Evolutionary conservation across 2,329 filamentous ascomycete species (phyloP), one percentile per base, ranked within the genome.

Genomic region (Fusarium guadeloupense): DNA sequence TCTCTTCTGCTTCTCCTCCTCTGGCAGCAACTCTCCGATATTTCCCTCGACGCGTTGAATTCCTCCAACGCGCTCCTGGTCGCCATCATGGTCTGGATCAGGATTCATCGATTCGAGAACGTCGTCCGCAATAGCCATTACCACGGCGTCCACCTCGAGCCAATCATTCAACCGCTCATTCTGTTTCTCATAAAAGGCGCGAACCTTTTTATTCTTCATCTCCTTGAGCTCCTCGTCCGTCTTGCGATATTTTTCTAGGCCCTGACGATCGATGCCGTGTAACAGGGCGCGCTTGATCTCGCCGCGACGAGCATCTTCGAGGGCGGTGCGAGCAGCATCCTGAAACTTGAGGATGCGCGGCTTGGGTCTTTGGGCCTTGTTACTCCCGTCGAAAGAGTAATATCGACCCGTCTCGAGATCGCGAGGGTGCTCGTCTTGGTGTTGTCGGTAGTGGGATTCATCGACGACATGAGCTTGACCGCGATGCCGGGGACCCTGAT

Each of bases 301-400:
- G 2, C 65, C 67, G 9, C 72, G 68, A 1, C 72, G 67, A 8
- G 67, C 64, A 14, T 74, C 72, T 6, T 74, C 71, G 14, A 72
- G 60, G 5, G 69, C 72, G 6, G 70, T 72, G 3, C 60, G 55
- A 3, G 69, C 71, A 6, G 65, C 69, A n/a, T 74, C 71, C 14
- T 64, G 70, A 47, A 74, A 74, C 60, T 91, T 83, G 12, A 63
- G 41, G 16, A 69, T 61, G 5, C 66, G 66, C 0, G 68, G 69
- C 13, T 23, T 63, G 1, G 35, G 56, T 16, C 68, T 42, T 16
- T 31, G 47, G 9, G 48, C 14, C 3, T 59, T 21, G 6, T 19
- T 43, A 9, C 23, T 20, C 8, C 44, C 31, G 9, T 64, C 46
- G 21, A 40, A 40, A 7, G 46, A 40, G 9, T 42, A 14, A 34